Conservation (phyloP, 2,329 filamentous ascomycete species). For the Penicillium sp. region DNA sequence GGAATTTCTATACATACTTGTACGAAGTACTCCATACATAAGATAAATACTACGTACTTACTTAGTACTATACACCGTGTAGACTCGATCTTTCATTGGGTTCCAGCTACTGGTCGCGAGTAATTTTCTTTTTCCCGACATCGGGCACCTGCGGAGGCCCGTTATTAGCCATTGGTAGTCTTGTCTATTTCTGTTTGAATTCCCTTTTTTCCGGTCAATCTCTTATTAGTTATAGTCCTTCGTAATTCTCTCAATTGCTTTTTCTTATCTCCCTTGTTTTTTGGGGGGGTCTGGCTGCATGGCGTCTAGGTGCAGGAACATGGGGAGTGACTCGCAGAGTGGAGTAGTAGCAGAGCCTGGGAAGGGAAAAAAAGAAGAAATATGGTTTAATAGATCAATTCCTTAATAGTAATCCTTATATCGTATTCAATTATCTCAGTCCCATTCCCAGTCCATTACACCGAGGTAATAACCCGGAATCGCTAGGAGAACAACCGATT, state of each 20-base stretch:
- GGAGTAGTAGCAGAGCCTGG: background rate
- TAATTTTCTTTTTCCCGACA: constrained; percentile 9
- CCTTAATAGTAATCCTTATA: background rate
- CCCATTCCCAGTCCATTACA: background rate
- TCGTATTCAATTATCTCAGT: background rate
- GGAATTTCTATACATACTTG: background rate
- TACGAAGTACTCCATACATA: background rate
- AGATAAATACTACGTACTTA: background rate
- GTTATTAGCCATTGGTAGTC: background rate
- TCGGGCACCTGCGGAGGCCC: constrained; percentile 10
- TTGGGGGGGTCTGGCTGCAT: background rate
- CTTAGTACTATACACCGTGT: background rate
- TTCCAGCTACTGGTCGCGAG: background rate
- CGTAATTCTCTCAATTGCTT: background rate
- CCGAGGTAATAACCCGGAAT: background rate
- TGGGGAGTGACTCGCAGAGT: constrained; percentile 11
- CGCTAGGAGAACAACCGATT: background rate
- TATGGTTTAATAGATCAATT: background rate
- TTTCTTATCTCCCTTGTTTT: background rate
- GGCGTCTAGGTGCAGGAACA: constrained; percentile 13
- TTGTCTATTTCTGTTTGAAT: background rate
- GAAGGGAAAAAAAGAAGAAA: background rate
- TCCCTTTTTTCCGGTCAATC: background rate
- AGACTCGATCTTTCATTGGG: background rate
- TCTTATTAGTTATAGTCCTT: background rate